phyloP scores from a whole-genome alignment of 768 basidiomycete genomes.

The Leccinum imitatum region DNA sequence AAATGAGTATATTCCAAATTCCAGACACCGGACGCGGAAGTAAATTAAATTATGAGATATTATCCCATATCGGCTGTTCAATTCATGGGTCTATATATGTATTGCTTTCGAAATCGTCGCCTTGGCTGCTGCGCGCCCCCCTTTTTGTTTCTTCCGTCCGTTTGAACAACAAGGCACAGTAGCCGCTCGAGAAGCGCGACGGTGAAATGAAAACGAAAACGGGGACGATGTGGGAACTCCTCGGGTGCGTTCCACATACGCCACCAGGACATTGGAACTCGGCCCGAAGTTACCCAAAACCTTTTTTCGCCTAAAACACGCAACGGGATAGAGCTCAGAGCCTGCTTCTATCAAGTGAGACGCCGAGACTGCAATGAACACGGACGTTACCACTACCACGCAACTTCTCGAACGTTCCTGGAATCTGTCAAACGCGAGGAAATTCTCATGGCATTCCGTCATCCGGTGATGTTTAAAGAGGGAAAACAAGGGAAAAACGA shows the following conservation, averaged over 20 bases:
- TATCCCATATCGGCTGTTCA: neutral
- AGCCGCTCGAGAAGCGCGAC: neutral
- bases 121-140: neutral
- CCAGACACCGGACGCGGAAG: slow-evolving; percentile 18
- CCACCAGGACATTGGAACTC: slow-evolving; percentile 1
- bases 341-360: neutral
- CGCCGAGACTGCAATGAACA: slow-evolving; percentile 1
- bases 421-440: neutral
- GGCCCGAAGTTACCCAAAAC: slow-evolving; percentile 8
- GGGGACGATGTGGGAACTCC: neutral
- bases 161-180: slow-evolving; percentile 8
- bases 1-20: neutral
- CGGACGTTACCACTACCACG: neutral
- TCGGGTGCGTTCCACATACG: neutral
- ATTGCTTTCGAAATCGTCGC: neutral
- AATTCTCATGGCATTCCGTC: slow-evolving; percentile 21
- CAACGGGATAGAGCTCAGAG: neutral
- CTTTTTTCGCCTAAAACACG: neutral
- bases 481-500: neutral
- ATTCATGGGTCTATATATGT: neutral
- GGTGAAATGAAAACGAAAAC: neutral
- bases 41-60: slow-evolving; percentile 18
- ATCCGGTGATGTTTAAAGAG: neutral
- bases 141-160: slow-evolving; percentile 1
- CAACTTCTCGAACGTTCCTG: slow-evolving; percentile 12